Base-by-base conservation (phyloP, 306 rosid species). In the Prunus mume region DNA sequence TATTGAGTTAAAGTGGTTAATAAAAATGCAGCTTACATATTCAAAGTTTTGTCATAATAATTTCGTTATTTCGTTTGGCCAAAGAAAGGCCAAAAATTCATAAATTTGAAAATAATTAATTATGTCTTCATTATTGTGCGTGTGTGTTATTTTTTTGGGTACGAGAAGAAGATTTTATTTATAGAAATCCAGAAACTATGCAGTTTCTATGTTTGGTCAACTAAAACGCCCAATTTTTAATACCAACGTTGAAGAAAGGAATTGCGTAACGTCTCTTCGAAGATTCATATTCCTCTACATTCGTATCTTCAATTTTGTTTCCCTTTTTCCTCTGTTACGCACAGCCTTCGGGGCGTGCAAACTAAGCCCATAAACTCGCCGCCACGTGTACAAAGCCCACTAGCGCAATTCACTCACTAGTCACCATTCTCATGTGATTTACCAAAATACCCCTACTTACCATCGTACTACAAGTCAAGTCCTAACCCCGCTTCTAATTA, bases 241-340 rank as follows among this genome's bases (percentile, higher is more conserved):
- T 65, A 66, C 9, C 51, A 24, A 6, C 14, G 25, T 55, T 10
- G 22, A 38, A 52, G 45, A 67, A 76, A 34, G 24, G 55, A 24
- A 55, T 76, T 41, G 72, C 87, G 71, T 73, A 77, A 84, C 87
- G 85, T 80, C 77, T 57, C 83, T 80, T 54, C 20, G 78, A 77
- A 81, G 78, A 69, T 73, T 43, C 64, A 45, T 49, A 60, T 64
- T 7, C 63, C 50, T 71, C 63, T 30, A 49, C 47, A 69, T 43
- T 50, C 25, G 65, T 5, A 65, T 65, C 56, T 76, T 46, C 7
- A 2, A 9, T 30, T 19, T 34, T 34, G 41, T 34, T 34, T 34
- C 8, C 41, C 6, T 34, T 28, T 12, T 8, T 11, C 14, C 19
- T 20, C 1, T 45, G 1, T 32, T 14, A 63, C 24, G 12, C 66